Evolutionary conservation across 257 asterid species (phyloP), one percentile per base, ranked within the genome.

Genomic region (Perilla frutescens): DNA sequence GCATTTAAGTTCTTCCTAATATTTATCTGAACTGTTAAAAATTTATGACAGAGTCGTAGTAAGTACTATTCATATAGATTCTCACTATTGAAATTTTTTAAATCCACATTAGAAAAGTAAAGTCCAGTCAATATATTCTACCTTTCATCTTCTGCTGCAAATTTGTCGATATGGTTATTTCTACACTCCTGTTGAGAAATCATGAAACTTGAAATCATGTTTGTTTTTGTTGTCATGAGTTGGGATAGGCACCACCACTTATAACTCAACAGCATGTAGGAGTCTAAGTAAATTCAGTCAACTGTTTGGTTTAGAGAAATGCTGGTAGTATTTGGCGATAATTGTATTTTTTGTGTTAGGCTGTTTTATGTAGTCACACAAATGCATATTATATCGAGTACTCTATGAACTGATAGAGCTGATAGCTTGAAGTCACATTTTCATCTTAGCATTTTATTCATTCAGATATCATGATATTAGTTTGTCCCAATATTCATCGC

Each of bases 101-200:
- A 31, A 15, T 29, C 45, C 62, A 51, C 45, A 45, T 3, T 53
- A 49, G 36, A 47, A 55, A 43, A 9, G 8, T 65, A 26, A 29
- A 66, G 70, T 60, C 34, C 66, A 56, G 36, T 61, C 54, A 32
- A 59, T 57, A 43, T 57, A 72, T 65, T 72, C 50, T 44, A 49
- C 8, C 9, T 61, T 15, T 51, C 55, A 54, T 41, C 62, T 70
- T 26, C 36, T 62, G 64, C 78, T 45, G 75, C 39, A 59, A 39
- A 45, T 70, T 13, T 59, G 48, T 48, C 26, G 36, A 36, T 31
- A 44, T 65, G 34, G 54, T 58, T 10, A 13, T 62, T 71, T 71
- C 20, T 29, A 26, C 64, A 32, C 8, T 69, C 60, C 12, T 56
- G 58, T 39, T 55, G 66, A 76, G 66, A 58, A 48, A 49, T 12